Conservation (phyloP, 257 asterid species). For the Nicotiana obtusifolia region DNA sequence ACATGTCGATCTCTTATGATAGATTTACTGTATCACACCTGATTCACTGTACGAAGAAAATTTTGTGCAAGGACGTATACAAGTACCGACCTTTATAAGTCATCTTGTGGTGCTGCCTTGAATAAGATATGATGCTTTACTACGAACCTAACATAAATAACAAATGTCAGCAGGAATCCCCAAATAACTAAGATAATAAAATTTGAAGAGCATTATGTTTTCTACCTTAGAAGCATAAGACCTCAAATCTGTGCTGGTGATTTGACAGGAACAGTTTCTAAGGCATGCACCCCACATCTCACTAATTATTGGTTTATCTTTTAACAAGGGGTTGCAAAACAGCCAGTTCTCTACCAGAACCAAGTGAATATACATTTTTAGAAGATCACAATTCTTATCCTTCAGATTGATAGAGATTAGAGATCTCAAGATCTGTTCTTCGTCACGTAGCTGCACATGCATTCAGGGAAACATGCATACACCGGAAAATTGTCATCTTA, state of each 20-base stretch:
- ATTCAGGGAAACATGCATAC: background rate
- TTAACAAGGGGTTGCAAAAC: conserved; percentile 29
- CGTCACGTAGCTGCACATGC: conserved; percentile 43
- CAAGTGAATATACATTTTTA: conserved; percentile 60
- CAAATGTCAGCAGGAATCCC: background rate
- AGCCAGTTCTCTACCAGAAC: conserved; percentile 78
- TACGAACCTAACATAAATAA: conserved; percentile 62
- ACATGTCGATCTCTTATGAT: background rate
- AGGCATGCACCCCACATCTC: conserved; percentile 63
- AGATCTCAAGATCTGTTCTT: conserved; percentile 48
- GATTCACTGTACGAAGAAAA: background rate
- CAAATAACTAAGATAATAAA: background rate
- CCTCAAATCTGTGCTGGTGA: conserved; percentile 76
- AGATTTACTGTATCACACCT: background rate
- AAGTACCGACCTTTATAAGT: conserved; percentile 10
- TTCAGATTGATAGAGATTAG: conserved; percentile 57
- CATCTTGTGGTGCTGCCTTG: conserved; percentile 54
- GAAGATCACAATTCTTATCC: conserved; percentile 67
- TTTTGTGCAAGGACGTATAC: background rate
- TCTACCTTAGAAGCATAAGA: conserved; percentile 76
- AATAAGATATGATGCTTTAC: conserved; percentile 90
- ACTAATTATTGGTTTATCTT: conserved; percentile 35
- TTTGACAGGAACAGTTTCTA: conserved; percentile 68
- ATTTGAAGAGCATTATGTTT: background rate
- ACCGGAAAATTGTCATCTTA: background rate